phyloP scores from a whole-genome alignment of 805 yeast species.

The Candida quercuum region DNA sequence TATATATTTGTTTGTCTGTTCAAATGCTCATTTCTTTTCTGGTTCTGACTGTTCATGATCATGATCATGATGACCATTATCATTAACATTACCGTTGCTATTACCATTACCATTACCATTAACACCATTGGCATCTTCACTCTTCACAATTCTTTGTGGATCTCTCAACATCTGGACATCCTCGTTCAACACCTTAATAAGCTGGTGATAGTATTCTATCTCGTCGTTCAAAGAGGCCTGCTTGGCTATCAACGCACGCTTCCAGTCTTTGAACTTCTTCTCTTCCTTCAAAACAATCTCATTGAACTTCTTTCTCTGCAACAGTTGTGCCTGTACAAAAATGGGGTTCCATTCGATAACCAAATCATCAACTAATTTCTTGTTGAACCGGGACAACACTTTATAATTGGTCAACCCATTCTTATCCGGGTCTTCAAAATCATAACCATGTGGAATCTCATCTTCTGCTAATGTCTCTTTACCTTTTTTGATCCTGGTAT shows the following conservation, averaged over 20 bases:
- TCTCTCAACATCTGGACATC: conserved; percentile 14
- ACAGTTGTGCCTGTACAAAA: conserved; percentile 37
- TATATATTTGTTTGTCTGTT: no score
- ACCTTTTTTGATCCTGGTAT: conserved; percentile 33
- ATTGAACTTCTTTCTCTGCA: conserved; percentile 38
- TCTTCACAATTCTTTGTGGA: background rate
- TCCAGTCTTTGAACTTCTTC: conserved; percentile 57
- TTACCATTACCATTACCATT: no score
- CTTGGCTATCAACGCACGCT: conserved; percentile 44
- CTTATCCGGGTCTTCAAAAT: conserved; percentile 23
- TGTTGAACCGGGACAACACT: conserved; percentile 32
- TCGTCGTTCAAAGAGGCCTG: conserved; percentile 54
- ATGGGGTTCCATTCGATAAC: conserved; percentile 41
- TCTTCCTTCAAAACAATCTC: conserved; percentile 45
- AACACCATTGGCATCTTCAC: background rate
- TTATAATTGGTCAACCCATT: conserved; percentile 33
- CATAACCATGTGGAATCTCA: conserved; percentile 9
- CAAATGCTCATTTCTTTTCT: no score
- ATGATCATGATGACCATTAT: no score
- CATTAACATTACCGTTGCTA: no score
- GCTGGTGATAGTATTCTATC: conserved; percentile 37
- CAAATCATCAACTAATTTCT: conserved; percentile 32
- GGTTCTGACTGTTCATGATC: no score
- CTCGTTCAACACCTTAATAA: conserved; percentile 22
- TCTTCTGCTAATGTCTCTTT: conserved; percentile 12